Percentiles rank a stretch among this genome's conserved stretches.
These are phyloP conservation scores for Medicago arabica DNA, from an alignment of 306 rosid genomes.

Conservation along the genomic window DNA sequence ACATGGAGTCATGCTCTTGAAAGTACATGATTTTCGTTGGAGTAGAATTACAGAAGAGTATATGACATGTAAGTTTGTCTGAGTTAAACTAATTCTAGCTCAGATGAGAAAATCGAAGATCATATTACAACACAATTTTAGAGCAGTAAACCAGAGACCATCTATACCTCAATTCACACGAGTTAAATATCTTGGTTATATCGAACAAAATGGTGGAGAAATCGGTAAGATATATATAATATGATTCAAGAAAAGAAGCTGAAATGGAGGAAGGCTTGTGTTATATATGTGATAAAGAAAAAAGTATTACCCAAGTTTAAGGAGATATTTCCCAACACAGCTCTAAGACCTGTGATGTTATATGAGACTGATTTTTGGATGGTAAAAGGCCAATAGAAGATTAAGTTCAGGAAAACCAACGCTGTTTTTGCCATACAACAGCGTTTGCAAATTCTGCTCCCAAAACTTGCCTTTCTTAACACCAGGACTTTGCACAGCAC, in stretches of 20 bases:
- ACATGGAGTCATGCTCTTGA: not conserved
- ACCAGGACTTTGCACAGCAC: conserved; percentile 65
- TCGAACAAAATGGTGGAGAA: not conserved
- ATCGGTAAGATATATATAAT: not conserved
- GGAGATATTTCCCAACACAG: not conserved
- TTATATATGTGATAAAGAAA: not conserved
- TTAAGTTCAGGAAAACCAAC: conserved; percentile 53
- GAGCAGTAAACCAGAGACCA: not conserved
- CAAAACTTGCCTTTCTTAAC: conserved; percentile 59
- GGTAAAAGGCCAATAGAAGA: not conserved
- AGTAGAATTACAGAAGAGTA: not conserved
- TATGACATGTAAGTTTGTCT: not conserved
- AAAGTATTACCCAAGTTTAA: not conserved
- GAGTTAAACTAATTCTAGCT: not conserved
- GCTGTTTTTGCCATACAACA: conserved; percentile 57
- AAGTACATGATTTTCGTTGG: not conserved
- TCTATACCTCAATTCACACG: too few species aligned
- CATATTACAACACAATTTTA: not conserved
- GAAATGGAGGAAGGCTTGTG: not conserved
- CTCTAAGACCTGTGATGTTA: not conserved
- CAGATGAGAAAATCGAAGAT: too few species aligned
- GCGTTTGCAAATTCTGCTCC: conserved; percentile 67
- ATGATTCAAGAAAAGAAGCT: not conserved
- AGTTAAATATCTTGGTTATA: not conserved
- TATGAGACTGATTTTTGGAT: not conserved